Conservation (phyloP, 305 asterid species). For the Lippia alba region DNA sequence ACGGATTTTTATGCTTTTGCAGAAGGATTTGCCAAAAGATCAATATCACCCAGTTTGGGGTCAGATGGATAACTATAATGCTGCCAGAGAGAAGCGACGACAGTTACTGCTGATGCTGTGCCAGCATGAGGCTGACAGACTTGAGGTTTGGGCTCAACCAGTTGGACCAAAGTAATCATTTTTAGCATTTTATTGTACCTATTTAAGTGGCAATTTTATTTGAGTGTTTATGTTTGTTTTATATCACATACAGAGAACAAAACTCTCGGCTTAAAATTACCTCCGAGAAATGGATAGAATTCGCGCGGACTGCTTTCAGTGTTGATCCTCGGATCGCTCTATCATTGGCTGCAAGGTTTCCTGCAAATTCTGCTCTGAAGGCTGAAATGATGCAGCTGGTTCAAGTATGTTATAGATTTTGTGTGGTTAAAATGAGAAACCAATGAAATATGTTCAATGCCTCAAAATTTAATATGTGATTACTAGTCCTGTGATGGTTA, state of each 20-base stretch:
- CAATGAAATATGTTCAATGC: not conserved
- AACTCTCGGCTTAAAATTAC: slow-evolving; percentile 57
- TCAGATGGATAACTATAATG: slow-evolving; percentile 62
- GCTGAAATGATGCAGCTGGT: slow-evolving; percentile 63
- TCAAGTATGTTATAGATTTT: slow-evolving; percentile 49
- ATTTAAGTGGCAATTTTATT: slow-evolving; percentile 19
- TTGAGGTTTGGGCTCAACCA: slow-evolving; percentile 86
- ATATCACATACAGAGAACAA: slow-evolving; percentile 50
- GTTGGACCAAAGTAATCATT: slow-evolving; percentile 56
- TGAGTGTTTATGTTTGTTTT: slow-evolving; percentile 4
- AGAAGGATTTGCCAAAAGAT: slow-evolving; percentile 69
- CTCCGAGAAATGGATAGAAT: slow-evolving; percentile 72
- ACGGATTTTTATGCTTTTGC: slow-evolving; percentile 27
- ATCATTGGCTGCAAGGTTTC: slow-evolving; percentile 69
- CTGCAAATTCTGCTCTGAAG: slow-evolving; percentile 60
- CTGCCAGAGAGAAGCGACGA: slow-evolving; percentile 65
- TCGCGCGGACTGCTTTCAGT: slow-evolving; percentile 63
- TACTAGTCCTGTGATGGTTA: not conserved
- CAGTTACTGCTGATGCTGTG: slow-evolving; percentile 74
- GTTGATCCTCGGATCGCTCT: slow-evolving; percentile 72
- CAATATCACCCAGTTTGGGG: slow-evolving; percentile 80
- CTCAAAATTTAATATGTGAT: not conserved
- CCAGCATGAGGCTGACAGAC: slow-evolving; percentile 76
- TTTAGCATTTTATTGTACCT: slow-evolving; percentile 9
- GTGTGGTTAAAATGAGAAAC: not conserved